Base-by-base conservation (phyloP, 495 filamentous ascomycete genomes). In the Hypoxylon fuscum region DNA sequence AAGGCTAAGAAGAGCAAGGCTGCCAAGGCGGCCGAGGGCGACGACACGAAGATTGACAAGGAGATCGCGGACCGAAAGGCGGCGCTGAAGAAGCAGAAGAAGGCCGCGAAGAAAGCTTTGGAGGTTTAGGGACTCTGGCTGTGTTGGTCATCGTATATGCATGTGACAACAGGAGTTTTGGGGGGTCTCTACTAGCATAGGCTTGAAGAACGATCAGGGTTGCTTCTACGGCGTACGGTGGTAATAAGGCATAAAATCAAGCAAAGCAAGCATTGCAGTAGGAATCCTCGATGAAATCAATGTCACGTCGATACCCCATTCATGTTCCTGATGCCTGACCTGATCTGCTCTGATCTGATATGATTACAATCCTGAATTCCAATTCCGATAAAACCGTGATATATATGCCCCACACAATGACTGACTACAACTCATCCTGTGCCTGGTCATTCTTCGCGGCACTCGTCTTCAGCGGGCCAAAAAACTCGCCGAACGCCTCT, bases 401-500 rank as follows among this genome's bases (percentile, higher is more conserved):
- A 45, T 17, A 14, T 35, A 22, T 42, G 14, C 38, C 20, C 37
- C n/a, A n/a, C n/a, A n/a, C n/a, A n/a, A n/a, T n/a, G n/a, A 50
- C 55, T 41, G 35, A 35, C 68, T 59, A 72, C 47, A 76, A 48
- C 40, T 74, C 72, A 20, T 59, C 53, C 1, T 59, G 25, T 27
- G 14, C 43, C 32, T 66, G 47, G 20, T 59, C 38, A 12, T 55
- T 44, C 17, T 38, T 55, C n/a, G 64, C 10, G 45, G 74, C 43
- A 15, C 56, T 63, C 65, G 64, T 73, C 63, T 73, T 76, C 14
- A 71, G 51, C 10, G 84, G 83, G 5, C 85, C 84, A 68, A 92
- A 91, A 70, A 91, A 96, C 66, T 87, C 84, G 59, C 76, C 76
- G 71, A 98, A 96, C 5, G 85, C 77, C 17, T 83, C 80, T 54